Conservation (phyloP, 2,329 filamentous ascomycete species). For the Conoideocrella luteorostrata region DNA sequence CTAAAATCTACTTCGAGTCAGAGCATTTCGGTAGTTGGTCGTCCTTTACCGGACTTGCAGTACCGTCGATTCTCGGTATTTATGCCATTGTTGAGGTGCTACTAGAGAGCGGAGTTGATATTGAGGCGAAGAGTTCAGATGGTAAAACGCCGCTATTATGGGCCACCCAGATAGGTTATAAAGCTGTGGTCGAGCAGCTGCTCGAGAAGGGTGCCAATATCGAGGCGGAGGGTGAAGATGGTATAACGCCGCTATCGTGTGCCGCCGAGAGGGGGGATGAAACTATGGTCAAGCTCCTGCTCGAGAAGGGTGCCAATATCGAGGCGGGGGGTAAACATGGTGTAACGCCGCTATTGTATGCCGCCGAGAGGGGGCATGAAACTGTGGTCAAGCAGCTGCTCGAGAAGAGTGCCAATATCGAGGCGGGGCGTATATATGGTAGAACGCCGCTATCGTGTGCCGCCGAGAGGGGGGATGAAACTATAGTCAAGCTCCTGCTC, state of each 20-base stretch:
- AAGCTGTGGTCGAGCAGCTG: neutral
- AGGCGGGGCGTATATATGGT: neutral
- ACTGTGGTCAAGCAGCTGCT: neutral
- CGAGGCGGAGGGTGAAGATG: neutral
- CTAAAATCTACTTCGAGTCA: too few species aligned
- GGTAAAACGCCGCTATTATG: neutral
- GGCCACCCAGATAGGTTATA: neutral
- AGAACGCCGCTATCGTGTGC: constrained; percentile 5
- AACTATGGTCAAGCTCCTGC: neutral
- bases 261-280: neutral
- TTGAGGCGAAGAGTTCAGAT: too few species aligned
- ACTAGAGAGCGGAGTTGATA: too few species aligned
- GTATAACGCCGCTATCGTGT: neutral
- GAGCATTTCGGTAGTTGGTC: too few species aligned
- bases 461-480: neutral
- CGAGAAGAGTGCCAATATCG: neutral
- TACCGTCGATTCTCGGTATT: too few species aligned
- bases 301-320: neutral
- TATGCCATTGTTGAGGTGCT: neutral
- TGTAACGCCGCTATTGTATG: neutral
- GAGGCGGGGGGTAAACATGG: neutral
- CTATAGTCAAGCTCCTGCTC: neutral
- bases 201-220: neutral
- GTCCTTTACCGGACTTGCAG: too few species aligned
- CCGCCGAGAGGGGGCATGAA: neutral